Base-by-base conservation (phyloP, 768 basidiomycete species). In the Phlegmacium glaucopus region DNA sequence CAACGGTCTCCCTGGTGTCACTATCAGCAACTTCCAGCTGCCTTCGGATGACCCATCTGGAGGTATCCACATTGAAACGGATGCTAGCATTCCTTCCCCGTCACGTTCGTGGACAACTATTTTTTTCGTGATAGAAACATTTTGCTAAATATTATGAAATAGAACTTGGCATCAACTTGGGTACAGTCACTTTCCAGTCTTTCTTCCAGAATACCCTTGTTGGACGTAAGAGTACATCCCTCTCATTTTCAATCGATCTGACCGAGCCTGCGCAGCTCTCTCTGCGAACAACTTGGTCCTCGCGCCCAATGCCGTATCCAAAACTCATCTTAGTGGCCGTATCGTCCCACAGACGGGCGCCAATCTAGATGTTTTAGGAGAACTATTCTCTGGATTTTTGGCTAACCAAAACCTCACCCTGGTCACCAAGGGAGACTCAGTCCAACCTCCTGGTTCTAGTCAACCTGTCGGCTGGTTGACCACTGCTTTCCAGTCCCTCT, bases 161-260 rank as follows among this genome's bases (percentile, higher is more conserved):
- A 81, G 82, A 87, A 58, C 67, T 89, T 27, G 85, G 85, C 26
- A 83, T 89, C 46, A 75, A 83, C 51, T 68, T 87, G 35, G 85
- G 86, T 9, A 78, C 74, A 2, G 81, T 82, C 27, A 72, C 70
- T 4, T 88, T 88, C 72, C 69, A 78, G 47, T 68, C 79, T 9
- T 82, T 72, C 65, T 87, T 83, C 62, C 65, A 79, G 44, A 71
- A 74, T 42, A 71, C 68, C 9, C 58, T 72, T 28, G 66, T 87
- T 52, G 86, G 86, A 41, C 84, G 84, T 83, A 64, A 71, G 83
- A 10, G n/a, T 34, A 34, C 32, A 22, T 64, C 9, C 17, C 26
- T 26, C 41, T 18, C 32, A 16, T 12, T 39, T 29, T 36, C 10
- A 28, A 34, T 16, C 13, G 25, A 11, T 49, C 35, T 37, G 5